Percentiles rank a stretch among this genome's conserved stretches.
These are phyloP conservation scores for Aspergillaceae sp. DNA, from an alignment of 2,329 filamentous ascomycete species.

Conservation along the genomic window DNA sequence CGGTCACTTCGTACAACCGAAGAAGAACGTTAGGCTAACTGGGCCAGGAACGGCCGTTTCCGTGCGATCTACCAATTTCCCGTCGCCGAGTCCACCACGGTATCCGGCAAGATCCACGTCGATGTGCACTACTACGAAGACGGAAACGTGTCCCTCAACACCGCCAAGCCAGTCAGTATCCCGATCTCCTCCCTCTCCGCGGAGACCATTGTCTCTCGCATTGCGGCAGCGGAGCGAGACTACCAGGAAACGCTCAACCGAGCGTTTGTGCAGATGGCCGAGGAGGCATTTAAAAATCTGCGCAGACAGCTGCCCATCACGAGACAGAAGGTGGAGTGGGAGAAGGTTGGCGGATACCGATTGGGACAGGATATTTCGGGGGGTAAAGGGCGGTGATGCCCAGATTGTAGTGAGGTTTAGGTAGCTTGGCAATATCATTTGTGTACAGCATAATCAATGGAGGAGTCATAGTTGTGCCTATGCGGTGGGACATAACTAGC, in stretches of 20 bases:
- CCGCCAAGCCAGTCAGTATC: slow-evolving; percentile 64
- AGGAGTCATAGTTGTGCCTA: too few relatives aligned
- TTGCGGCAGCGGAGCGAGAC: slow-evolving; percentile 72
- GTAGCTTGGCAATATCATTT: not conserved
- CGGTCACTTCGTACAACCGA: not conserved
- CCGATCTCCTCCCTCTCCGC: slow-evolving; percentile 54
- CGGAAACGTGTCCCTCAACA: slow-evolving; percentile 87
- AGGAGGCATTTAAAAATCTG: slow-evolving; percentile 90
- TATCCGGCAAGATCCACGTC: slow-evolving; percentile 77
- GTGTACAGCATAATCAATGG: too few relatives aligned
- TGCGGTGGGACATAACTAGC: too few relatives aligned
- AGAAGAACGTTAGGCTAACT: not conserved
- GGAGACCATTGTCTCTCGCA: slow-evolving; percentile 67
- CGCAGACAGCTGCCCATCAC: slow-evolving; percentile 91
- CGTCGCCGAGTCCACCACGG: slow-evolving; percentile 47
- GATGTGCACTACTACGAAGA: slow-evolving; percentile 99
- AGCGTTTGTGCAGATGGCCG: slow-evolving; percentile 78
- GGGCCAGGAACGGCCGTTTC: slow-evolving; percentile 82
- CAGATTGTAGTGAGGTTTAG: not conserved
- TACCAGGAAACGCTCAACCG: slow-evolving; percentile 95
- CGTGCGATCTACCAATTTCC: slow-evolving; percentile 76
- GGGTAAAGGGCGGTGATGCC: slow-evolving; percentile 40
- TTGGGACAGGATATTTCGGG: slow-evolving; percentile 72
- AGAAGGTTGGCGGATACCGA: slow-evolving; percentile 90
- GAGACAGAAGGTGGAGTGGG: slow-evolving; percentile 98